phyloP scores from a whole-genome alignment of 352 stramenopile species.

The Phytophthora sp. region DNA sequence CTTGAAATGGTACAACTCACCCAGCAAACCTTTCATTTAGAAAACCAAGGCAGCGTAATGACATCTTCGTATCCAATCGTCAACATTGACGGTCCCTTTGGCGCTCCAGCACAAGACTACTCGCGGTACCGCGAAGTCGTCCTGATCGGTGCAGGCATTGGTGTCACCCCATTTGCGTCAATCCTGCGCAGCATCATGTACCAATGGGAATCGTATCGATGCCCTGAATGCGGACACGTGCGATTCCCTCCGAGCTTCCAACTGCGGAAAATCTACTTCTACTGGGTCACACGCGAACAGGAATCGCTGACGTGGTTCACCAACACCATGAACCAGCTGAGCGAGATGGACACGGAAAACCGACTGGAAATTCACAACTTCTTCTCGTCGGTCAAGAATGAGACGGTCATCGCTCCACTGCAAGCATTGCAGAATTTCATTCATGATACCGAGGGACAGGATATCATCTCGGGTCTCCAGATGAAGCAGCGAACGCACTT shows the following conservation, averaged over 20 bases:
- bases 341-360: conserved; percentile 71
- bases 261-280: conserved; percentile 86
- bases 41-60: conserved; percentile 30
- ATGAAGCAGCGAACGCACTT: conserved; percentile 83
- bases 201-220: conserved; percentile 66
- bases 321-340: conserved; percentile 85
- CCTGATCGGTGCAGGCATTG: conserved; percentile 73
- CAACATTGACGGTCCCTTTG: conserved; percentile 65
- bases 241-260: conserved; percentile 71
- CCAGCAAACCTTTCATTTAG: conserved; percentile 17
- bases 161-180: conserved; percentile 75
- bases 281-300: conserved; percentile 83
- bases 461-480: conserved; percentile 74
- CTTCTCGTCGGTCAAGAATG: conserved; percentile 74
- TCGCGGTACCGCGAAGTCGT: conserved; percentile 63
- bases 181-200: conserved; percentile 76
- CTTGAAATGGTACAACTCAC: conserved; percentile 54
- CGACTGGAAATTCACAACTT: conserved; percentile 87
- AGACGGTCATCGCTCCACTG: conserved; percentile 61
- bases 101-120: conserved; percentile 70
- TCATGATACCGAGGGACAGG: conserved; percentile 62
- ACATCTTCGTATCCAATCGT: conserved; percentile 52
- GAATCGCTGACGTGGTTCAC: conserved; percentile 80
- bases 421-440: conserved; percentile 81
- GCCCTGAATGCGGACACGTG: conserved; percentile 55